Evolutionary conservation across 2,329 filamentous ascomycete genomes (phyloP), one percentile per base, ranked within the genome.

Genomic region (Aspergillus novofumigatus): DNA sequence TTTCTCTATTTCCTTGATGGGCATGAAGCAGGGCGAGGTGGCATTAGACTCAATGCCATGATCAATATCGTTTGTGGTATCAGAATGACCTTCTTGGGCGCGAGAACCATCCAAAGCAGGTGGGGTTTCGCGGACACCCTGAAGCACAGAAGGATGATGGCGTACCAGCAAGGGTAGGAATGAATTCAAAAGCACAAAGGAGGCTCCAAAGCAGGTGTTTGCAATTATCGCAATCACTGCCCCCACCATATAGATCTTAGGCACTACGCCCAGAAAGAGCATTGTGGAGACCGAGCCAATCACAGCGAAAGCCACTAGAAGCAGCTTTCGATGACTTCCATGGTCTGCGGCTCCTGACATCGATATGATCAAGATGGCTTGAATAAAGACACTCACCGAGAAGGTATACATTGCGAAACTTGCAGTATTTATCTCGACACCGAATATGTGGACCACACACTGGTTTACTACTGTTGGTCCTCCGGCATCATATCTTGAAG

Each of bases 321-420:
- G 83, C 54, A 86, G 89, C 80, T 97, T 99, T 58, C 94, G 87
- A 77, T 92, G 94, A 65, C 85, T 88, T 61, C 94, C 94, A 75
- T 97, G 93, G 72, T 99, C 94, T 56, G 94, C 94, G 7, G 93
- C 92, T 55, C 91, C 94, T 69, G 92, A 96, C 81, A 99, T 96
- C 69, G 92, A 96, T 62, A 99, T 91, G 47, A 99, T 95, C 29
- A 97, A 78, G 28, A 97, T 76, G 1, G 92, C 90, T 72, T 99
- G 94, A 10, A 97, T 74, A 21, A 97, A 75, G 1, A 99, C 94
- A 71, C 91, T 95, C 68, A 95, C 80, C 57, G 92, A 96, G 75
- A 99, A 99, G 1, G 92, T 97, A 76, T 97, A 97, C 91, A 97
- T 96, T 71, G 92, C 93, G 73, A 97, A 97, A 73, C 90, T 95